Conservation (phyloP, 2,329 filamentous ascomycete species). For the Diaporthe humulicola region DNA sequence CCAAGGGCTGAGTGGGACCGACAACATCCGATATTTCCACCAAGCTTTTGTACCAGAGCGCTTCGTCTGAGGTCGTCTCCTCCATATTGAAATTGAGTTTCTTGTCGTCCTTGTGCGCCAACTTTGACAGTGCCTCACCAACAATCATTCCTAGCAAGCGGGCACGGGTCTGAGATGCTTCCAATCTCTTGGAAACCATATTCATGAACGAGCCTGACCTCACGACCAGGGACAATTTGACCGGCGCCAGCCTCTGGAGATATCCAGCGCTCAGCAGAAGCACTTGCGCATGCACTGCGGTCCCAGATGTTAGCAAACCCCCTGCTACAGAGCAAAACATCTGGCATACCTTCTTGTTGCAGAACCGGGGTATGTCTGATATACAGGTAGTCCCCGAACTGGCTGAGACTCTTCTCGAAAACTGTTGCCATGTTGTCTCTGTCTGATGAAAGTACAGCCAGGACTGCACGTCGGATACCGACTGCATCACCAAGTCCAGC, state of each 20-base stretch:
- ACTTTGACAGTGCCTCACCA: conserved; percentile 76
- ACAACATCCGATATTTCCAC: conserved; percentile 72
- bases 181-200: conserved; percentile 86
- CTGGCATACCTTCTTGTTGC: conserved; percentile 84
- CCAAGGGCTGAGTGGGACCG: conserved; percentile 69
- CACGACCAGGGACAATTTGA: conserved; percentile 76
- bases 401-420: conserved; percentile 76
- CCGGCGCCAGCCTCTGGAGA: conserved; percentile 74
- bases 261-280: conserved; percentile 84
- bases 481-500: conserved; percentile 74
- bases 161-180: conserved; percentile 79
- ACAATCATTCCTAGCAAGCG: conserved; percentile 91
- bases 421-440: conserved; percentile 66
- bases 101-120: conserved; percentile 77
- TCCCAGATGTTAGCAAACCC: conserved; percentile 1
- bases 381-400: conserved; percentile 89
- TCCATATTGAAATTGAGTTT: conserved; percentile 87
- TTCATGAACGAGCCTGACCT: conserved; percentile 81
- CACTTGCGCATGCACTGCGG: conserved; percentile 80
- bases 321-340: not conserved
- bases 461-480: conserved; percentile 75
- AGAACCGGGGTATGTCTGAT: conserved; percentile 87
- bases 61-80: conserved; percentile 80
- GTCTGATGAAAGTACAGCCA: conserved; percentile 69
- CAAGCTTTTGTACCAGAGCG: conserved; percentile 80